Base-by-base conservation (phyloP, 2,329 filamentous ascomycete genomes). In the Aspergillus hortae region DNA sequence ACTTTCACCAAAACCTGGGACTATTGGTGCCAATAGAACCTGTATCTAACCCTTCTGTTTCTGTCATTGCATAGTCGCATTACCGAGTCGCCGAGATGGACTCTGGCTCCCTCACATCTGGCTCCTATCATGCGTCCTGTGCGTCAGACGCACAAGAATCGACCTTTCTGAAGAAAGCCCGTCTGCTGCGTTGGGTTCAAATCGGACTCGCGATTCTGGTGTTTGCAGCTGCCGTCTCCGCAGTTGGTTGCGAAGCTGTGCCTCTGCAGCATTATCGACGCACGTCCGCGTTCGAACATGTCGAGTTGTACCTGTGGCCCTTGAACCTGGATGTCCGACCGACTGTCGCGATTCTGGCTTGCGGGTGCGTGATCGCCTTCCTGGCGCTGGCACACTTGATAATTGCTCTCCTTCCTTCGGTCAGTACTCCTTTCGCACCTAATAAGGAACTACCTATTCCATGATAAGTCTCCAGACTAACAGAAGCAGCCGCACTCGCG, bases 291-390 rank as follows among this genome's bases (percentile, higher is more conserved):
- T 73, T 67, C 53, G 61, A 63, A 7, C 54, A 60, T 19, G 60
- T 63, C 14, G 64, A 68, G 40, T 59, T 77, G 5, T 61, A 66
- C 19, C 62, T 76, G 1, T 77, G 74, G 74, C 74, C 74, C 3
- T 49, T 67, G 50, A 70, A 75, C 51, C 56, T 76, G 44, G 72
- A 76, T 52, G 30, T 73, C 10, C 67, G 70, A 19, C 72, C 73
- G 11, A 72, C 70, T 0, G 61, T 70, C 15, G 70, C 68, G 14
- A 56, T 68, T 0, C 53, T 77, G 32, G 59, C 66, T 3, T 70
- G 69, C 43, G 71, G 69, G 5, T 62, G 61, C n/a, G 61, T 76
- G 5, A 63, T 74, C 40, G 58, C 65, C 3, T 54, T 67, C 4
- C 55, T 67, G 48, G 67, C 66, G 10, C 33, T 69, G 46, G 53